Evolutionary conservation across 306 rosid genomes (phyloP).

Genomic region (Castanea mollissima): DNA sequence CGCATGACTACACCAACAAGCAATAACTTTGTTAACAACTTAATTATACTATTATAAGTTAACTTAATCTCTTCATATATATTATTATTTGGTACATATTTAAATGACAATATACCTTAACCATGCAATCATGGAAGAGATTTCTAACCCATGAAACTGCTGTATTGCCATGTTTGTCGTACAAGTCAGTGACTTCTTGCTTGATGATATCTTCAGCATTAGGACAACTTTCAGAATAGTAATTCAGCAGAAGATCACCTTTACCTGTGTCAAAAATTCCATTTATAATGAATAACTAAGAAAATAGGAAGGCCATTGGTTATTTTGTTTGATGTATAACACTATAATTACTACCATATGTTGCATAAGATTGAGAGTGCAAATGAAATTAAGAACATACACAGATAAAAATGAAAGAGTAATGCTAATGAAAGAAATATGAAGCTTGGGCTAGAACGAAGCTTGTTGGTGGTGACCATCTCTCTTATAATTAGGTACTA

Average conservation of each 20-base stretch:
- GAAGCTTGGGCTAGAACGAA: conserved; percentile 15
- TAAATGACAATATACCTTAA: conserved; percentile 45
- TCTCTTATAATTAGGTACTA: neutral
- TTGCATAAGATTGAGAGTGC: neutral
- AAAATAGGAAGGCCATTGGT: too few relatives aligned
- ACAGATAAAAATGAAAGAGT: conserved; percentile 37
- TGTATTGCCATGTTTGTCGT: conserved; percentile 75
- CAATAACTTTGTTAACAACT: neutral
- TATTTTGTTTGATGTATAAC: too few relatives aligned
- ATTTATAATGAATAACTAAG: too few relatives aligned
- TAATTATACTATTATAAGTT: too few relatives aligned
- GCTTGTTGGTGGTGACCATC: conserved; percentile 37
- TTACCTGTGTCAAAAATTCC: conserved; percentile 33
- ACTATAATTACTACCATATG: too few relatives aligned
- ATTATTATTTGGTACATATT: neutral
- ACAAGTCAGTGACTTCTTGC: conserved; percentile 57
- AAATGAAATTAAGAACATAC: conserved; percentile 20
- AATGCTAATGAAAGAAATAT: conserved; percentile 27
- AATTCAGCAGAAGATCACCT: conserved; percentile 57
- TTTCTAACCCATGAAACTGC: conserved; percentile 90
- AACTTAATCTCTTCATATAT: too few relatives aligned
- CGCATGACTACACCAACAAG: conserved; percentile 59
- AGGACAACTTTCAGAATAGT: conserved; percentile 68
- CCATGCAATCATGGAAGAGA: conserved; percentile 89
- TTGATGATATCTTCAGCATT: conserved; percentile 77